A percentile compares a stretch with the other conserved stretches of the same genome.
phyloP scores from a whole-genome alignment of 2,329 filamentous ascomycete species.

The Pseudocercospora musae region DNA sequence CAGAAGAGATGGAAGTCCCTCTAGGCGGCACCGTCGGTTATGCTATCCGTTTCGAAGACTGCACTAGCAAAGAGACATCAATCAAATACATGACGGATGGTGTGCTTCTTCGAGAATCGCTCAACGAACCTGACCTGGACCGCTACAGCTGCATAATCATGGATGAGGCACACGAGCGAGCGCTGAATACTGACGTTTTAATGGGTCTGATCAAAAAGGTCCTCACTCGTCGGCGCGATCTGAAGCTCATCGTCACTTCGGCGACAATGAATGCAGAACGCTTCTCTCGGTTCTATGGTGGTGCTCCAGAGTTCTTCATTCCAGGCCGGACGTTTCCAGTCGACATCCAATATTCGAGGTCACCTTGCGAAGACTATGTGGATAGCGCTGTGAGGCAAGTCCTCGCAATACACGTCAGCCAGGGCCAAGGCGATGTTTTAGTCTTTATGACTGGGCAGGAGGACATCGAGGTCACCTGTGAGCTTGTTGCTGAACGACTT shows the following conservation, averaged over 20 bases:
- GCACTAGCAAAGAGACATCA: constrained; percentile 87
- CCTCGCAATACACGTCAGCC: constrained; percentile 91
- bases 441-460: constrained; percentile 99
- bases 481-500: constrained; percentile 82
- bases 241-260: constrained; percentile 96
- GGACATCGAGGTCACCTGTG: constrained; percentile 95
- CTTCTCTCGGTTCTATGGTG: constrained; percentile 93
- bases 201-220: constrained; percentile 99
- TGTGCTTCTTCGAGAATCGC: constrained; percentile 85
- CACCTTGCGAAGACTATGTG: constrained; percentile 95
- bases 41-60: constrained; percentile 97
- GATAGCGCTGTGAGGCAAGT: constrained; percentile 96
- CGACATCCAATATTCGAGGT: constrained; percentile 91
- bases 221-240: constrained; percentile 77
- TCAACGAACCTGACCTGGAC: constrained; percentile 89
- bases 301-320: constrained; percentile 93
- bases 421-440: constrained; percentile 86
- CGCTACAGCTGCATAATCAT: constrained; percentile 98
- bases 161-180: constrained; percentile 97
- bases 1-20: constrained; percentile 95
- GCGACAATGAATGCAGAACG: constrained; percentile 98
- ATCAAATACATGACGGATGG: constrained; percentile 99
- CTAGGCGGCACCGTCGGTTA: constrained; percentile 88
- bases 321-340: constrained; percentile 95
- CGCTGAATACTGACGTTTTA: constrained; percentile 91